Percentiles rank a stretch among this genome's conserved stretches.
Evolutionary conservation across 139 green algal species (phyloP).

Genomic region (Chlamydomonas incerta): DNA sequence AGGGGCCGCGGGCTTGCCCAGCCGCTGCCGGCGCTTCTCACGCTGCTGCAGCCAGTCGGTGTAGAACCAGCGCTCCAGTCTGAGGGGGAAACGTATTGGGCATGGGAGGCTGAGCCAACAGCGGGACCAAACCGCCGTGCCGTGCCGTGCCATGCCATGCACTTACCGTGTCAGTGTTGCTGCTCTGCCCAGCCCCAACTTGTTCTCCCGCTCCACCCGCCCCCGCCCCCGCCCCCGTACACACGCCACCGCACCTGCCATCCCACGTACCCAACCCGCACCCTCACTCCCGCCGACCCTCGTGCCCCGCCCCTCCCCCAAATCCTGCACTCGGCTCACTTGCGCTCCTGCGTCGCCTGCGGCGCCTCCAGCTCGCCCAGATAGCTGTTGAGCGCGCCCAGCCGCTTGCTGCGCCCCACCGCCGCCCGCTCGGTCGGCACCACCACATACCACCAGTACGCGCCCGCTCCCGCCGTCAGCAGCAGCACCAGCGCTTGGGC

Average conservation of each 20-base stretch:
- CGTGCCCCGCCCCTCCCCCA: not conserved
- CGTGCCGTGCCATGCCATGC: too few species aligned
- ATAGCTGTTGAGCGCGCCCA: conserved; percentile 32
- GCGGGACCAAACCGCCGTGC: too few species aligned
- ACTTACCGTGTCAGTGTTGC: too few species aligned
- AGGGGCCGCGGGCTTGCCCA: not conserved
- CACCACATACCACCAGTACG: conserved; percentile 50
- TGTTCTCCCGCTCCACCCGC: too few species aligned
- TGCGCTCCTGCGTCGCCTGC: not conserved
- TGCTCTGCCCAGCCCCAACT: too few species aligned
- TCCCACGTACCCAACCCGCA: not conserved
- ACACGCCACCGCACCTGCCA: too few species aligned
- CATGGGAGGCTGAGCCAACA: too few species aligned
- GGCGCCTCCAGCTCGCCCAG: conserved; percentile 39
- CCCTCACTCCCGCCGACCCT: not conserved
- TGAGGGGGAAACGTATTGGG: not conserved
- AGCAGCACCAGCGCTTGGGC: conserved; percentile 38
- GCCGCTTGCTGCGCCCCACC: conserved; percentile 41
- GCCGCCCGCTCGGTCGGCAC: conserved; percentile 31
- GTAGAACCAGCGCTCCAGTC: conserved; percentile 57
- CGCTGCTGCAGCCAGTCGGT: conserved; percentile 46
- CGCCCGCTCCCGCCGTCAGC: conserved; percentile 24
- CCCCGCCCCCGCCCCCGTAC: too few species aligned
- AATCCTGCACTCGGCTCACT: not conserved
- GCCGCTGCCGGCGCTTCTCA: not conserved